These are phyloP conservation scores for Salix koriyanagi DNA, from an alignment of 345 rosid species.

Conservation along the genomic window DNA sequence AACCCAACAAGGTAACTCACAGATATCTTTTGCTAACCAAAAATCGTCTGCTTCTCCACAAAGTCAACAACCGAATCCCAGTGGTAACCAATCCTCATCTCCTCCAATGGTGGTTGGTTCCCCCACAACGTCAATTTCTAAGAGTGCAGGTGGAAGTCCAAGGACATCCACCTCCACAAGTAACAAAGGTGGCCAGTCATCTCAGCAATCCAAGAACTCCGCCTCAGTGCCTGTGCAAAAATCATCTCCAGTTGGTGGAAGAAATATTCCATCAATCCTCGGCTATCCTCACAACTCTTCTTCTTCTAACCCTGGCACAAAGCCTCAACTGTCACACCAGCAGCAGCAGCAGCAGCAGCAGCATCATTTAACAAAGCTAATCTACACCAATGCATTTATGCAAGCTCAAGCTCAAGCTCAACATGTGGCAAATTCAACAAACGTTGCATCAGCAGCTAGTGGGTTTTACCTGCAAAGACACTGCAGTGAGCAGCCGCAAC, in stretches of 20 bases:
- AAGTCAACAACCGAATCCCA: conserved; percentile 57
- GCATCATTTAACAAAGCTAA: conserved; percentile 39
- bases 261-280: conserved; percentile 55
- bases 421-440: conserved; percentile 35
- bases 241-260: conserved; percentile 59
- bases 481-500: conserved; percentile 48
- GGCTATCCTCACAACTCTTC: conserved; percentile 58
- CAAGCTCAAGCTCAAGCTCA: conserved; percentile 57
- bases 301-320: conserved; percentile 41
- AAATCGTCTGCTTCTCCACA: conserved; percentile 44
- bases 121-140: conserved; percentile 77
- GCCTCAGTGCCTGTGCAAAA: conserved; percentile 46
- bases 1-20: conserved; percentile 55
- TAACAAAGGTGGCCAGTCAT: conserved; percentile 69
- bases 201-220: conserved; percentile 67
- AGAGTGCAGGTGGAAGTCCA: conserved; percentile 87
- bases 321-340: conserved; percentile 45
- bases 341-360: conserved; percentile 62
- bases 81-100: conserved; percentile 53
- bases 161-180: conserved; percentile 59
- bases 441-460: conserved; percentile 32
- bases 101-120: conserved; percentile 68
- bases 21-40: conserved; percentile 77
- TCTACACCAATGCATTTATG: conserved; percentile 51
- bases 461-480: conserved; percentile 72